Evolutionary conservation across 805 yeast species (phyloP).

Genomic region (Candida sanyiensis): DNA sequence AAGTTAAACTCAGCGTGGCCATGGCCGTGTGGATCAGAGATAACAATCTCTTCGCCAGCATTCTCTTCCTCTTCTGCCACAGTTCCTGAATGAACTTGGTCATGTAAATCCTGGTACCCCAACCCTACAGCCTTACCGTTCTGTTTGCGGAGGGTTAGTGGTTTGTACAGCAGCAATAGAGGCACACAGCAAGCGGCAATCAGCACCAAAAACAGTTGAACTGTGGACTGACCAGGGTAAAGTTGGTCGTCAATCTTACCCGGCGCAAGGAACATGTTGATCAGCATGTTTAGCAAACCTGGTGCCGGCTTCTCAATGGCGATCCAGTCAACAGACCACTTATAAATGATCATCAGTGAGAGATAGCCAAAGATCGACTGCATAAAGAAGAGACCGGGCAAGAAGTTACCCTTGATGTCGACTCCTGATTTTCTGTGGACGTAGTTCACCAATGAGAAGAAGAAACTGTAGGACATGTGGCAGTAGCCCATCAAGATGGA

Average conservation of each 20-base stretch:
- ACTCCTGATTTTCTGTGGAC: slow-evolving; percentile 60
- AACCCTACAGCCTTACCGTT: slow-evolving; percentile 44
- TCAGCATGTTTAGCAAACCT: slow-evolving; percentile 88
- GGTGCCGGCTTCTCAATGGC: slow-evolving; percentile 78
- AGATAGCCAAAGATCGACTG: slow-evolving; percentile 94
- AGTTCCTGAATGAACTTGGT: slow-evolving; percentile 27
- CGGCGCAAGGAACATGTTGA: slow-evolving; percentile 92
- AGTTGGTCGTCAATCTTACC: slow-evolving; percentile 79
- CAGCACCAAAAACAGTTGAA: slow-evolving; percentile 67
- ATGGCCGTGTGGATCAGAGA: slow-evolving; percentile 29
- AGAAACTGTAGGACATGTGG: slow-evolving; percentile 89
- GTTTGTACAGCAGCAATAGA: slow-evolving; percentile 81
- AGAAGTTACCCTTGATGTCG: slow-evolving; percentile 87
- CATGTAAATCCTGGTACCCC: slow-evolving; percentile 43
- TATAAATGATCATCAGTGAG: slow-evolving; percentile 78
- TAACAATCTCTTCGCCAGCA: slow-evolving; percentile 40
- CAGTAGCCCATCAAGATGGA: slow-evolving; percentile 91
- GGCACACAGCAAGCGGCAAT: slow-evolving; percentile 91
- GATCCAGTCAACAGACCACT: slow-evolving; percentile 93
- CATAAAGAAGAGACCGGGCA: slow-evolving; percentile 94
- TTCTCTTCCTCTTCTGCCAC: slow-evolving; percentile 37
- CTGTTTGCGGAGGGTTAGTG: slow-evolving; percentile 60
- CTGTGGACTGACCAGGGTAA: slow-evolving; percentile 69
- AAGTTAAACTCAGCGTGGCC: slow-evolving; percentile 52
- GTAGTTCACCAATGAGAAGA: slow-evolving; percentile 81